These are phyloP conservation scores for Penicillium chermesinum DNA, from an alignment of 495 filamentous ascomycete genomes.

Conservation along the genomic window DNA sequence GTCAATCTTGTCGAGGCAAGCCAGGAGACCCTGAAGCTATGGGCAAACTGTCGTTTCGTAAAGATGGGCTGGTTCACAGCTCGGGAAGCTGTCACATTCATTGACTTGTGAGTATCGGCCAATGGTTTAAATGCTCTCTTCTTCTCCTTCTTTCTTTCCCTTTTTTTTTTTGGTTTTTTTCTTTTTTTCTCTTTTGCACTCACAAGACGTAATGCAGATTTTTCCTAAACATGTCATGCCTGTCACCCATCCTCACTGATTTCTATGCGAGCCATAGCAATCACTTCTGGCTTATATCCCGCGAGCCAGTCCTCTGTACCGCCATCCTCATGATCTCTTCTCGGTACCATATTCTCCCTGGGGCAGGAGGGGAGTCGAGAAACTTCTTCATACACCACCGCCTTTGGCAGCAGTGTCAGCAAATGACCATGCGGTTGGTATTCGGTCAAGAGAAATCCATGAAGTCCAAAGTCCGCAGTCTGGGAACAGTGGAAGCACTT, in stretches of 20 bases:
- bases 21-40: constrained; percentile 37
- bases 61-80: constrained; percentile 52
- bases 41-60: constrained; percentile 48
- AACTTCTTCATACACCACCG: constrained; percentile 53
- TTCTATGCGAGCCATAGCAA: constrained; percentile 46
- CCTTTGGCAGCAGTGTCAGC: constrained; percentile 51
- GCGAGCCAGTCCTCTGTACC: constrained; percentile 46
- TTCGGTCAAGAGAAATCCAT: constrained; percentile 48
- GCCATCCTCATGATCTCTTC: constrained; percentile 53
- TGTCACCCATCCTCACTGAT: constrained; percentile 49
- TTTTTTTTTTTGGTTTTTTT: too few species aligned
- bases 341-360: constrained; percentile 48
- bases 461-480: constrained; percentile 39
- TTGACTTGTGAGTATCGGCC: constrained; percentile 46
- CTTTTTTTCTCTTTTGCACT: neutral
- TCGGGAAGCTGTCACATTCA: constrained; percentile 44
- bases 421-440: constrained; percentile 45
- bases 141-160: too few species aligned
- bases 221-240: constrained; percentile 47
- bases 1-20: constrained; percentile 28
- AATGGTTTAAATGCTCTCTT: neutral
- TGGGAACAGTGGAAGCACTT: constrained; percentile 50
- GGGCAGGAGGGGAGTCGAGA: constrained; percentile 45
- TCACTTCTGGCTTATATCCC: constrained; percentile 40
- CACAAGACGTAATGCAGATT: constrained; percentile 41